phyloP scores from a whole-genome alignment of 2,329 filamentous ascomycete genomes.

The Leptosphaerulina australis region DNA sequence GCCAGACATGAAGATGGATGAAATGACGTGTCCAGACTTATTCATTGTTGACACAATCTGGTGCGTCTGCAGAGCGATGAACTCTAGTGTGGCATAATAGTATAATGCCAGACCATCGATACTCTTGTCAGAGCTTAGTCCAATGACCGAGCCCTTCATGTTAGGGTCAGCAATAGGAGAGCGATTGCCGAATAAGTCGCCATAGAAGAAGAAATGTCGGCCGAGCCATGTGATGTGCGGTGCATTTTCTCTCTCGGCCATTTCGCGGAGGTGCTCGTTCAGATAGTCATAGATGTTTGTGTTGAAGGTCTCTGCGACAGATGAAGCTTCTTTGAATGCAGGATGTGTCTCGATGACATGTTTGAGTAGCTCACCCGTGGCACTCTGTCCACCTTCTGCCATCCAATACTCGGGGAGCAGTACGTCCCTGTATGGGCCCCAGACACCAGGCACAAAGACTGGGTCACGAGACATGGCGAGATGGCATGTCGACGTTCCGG shows the following conservation, averaged over 20 bases:
- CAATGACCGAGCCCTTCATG: conserved; percentile 91
- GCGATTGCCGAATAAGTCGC: conserved; percentile 95
- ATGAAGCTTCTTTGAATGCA: conserved; percentile 79
- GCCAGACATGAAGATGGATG: conserved; percentile 97
- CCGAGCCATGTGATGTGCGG: conserved; percentile 84
- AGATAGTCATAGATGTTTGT: conserved; percentile 95
- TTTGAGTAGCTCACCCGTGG: conserved; percentile 91
- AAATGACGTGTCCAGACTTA: conserved; percentile 81
- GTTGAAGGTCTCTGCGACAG: conserved; percentile 79
- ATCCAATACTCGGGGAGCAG: conserved; percentile 93
- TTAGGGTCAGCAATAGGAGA: conserved; percentile 89
- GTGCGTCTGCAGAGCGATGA: conserved; percentile 94
- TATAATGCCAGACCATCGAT: conserved; percentile 85
- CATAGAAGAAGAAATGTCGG: conserved; percentile 98
- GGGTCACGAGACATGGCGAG: conserved; percentile 92
- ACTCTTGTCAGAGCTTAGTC: conserved; percentile 83
- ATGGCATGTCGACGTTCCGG: conserved; percentile 96
- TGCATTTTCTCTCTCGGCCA: conserved; percentile 71
- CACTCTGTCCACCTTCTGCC: conserved; percentile 95
- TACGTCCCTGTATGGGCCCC: conserved; percentile 96
- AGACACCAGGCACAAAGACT: conserved; percentile 93
- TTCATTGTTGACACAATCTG: conserved; percentile 98
- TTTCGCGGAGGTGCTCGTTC: conserved; percentile 80
- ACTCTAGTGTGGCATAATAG: conserved; percentile 97
- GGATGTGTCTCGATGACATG: conserved; percentile 96